Evolutionary conservation across 768 basidiomycete species (phyloP), one percentile per base, ranked within the genome.

Genomic region (Leccinum longicurvipes): DNA sequence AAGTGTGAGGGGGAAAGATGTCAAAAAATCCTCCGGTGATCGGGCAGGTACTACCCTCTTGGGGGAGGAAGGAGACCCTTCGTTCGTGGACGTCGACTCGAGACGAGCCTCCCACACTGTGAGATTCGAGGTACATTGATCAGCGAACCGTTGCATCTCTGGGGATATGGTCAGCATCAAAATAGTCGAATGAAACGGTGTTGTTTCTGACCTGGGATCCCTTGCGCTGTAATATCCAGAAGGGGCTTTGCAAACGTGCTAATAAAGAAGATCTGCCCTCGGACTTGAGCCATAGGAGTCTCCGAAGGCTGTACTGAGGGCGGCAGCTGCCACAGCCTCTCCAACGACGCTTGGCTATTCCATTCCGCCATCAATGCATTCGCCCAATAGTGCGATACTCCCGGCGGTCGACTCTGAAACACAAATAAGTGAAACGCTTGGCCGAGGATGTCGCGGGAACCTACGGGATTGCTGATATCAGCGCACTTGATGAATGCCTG

Each of bases 391-490:
- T 90, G 84, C 3, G 93, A 92, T 14, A 97, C 91, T n/a, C 83
- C 76, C 60, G 92, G 90, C 1, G 97, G 96, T 19, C 96, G 93
- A 60, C 88, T 87, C 95, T 98, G 64, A 31, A 44, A 52, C 42
- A 42, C 4, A 5, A 28, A 46, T 61, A 45, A 62, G 50, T 56
- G 27, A 53, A 52, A 48, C 32, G 6, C 5, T 27, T 60, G 55
- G 15, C 23, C 25, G 11, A 54, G 27, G 36, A 39, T 11, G 6
- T 47, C 21, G 10, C 31, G 14, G 47, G 28, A 17, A 82, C 94
- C 61, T 69, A 97, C 94, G 15, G 97, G 96, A 70, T 99, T 99
- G 69, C 92, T 94, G 66, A 99, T 98, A 74, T 99, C 97, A 17
- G 96, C 94, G 66, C 95, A 97, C 73, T 99, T 98, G 70, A 99